Base-by-base conservation (phyloP, 2,329 filamentous ascomycete genomes). In the Aspergillus fructus region DNA sequence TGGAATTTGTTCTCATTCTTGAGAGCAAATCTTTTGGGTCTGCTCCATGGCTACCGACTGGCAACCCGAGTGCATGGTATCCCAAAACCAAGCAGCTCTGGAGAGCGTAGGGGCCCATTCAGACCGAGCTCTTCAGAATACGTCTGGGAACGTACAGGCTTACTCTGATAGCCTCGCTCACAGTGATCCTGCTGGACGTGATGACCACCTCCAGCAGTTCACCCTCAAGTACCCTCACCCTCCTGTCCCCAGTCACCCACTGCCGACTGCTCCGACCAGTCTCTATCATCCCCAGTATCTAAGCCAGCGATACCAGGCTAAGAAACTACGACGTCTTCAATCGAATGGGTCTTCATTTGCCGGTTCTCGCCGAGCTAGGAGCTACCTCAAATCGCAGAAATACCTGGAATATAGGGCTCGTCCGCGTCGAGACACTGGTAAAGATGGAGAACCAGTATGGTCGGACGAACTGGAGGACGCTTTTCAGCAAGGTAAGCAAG, bases 391-490 rank as follows among this genome's bases (percentile, higher is more conserved):
- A 55, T 74, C 72, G n/a, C 68, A 75, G 30, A 77, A 77, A 60
- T 79, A 79, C 61, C 62, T 75, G 46, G 71, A 76, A 59, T 79
- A 79, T 61, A 68, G 76, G 46, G 68, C 70, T 55, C 72, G 76
- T 30, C 76, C 77, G 62, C 71, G 74, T 50, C 71, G 74, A 46
- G 73, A 78, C 56, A 75, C 73, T 58, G 75, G 74, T 27, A 74
- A 76, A 58, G 74, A 77, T 66, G 74, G 72, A 9, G 76, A 76
- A 56, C 69, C 74, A 23, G 74, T 77, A 21, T 80, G 78, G 78
- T 74, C 77, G 23, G 76, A 79, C 62, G 68, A 72, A 54, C 66
- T 79, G 49, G 78, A 80, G 61, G 75, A 78, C 64, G 76, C 78
- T 37, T 80, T 80, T 61, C 76, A 79, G 62, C 74, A 78, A 64